Conservation (phyloP, 2,329 filamentous ascomycete species). For the Ampelomyces quisqualis region DNA sequence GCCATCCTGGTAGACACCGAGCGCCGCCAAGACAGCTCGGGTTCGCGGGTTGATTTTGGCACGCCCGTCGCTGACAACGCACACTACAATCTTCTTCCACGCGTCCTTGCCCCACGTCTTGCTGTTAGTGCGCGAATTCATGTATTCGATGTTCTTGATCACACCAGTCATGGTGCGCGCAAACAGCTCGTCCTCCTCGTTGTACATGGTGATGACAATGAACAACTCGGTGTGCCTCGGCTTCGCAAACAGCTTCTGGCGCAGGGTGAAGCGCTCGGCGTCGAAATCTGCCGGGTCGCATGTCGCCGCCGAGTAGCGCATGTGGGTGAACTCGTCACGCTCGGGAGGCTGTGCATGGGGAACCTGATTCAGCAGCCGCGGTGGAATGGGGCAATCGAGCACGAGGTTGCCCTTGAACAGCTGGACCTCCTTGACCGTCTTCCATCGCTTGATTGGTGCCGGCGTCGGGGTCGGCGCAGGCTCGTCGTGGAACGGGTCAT, state of each 20-base stretch:
- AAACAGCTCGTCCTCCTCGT: constrained; percentile 95
- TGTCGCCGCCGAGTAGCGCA: constrained; percentile 92
- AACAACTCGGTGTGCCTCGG: constrained; percentile 91
- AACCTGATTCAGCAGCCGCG: constrained; percentile 80
- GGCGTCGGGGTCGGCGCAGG: constrained; percentile 54
- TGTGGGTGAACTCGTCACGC: constrained; percentile 82
- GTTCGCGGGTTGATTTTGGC: constrained; percentile 95
- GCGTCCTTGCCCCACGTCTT: constrained; percentile 98
- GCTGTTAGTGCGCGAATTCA: constrained; percentile 89
- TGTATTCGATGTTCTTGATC: constrained; percentile 98
- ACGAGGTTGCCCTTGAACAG: constrained; percentile 96
- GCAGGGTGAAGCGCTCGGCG: constrained; percentile 84
- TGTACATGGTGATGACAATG: constrained; percentile 98
- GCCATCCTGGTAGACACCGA: constrained; percentile 97
- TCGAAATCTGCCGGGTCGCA: constrained; percentile 90
- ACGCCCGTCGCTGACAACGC: constrained; percentile 94
- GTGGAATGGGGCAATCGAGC: constrained; percentile 92
- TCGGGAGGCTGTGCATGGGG: constrained; percentile 77
- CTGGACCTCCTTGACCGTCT: constrained; percentile 98
- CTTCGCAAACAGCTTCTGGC: constrained; percentile 89
- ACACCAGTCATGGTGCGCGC: constrained; percentile 94
- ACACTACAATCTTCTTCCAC: constrained; percentile 99
- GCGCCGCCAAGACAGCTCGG: constrained; percentile 80
- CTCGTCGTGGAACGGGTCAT: constrained; percentile 44
- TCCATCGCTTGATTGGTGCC: constrained; percentile 80